Conservation (phyloP, 2,329 filamentous ascomycete genomes). For the Nannizziopsis arthrosporioides region DNA sequence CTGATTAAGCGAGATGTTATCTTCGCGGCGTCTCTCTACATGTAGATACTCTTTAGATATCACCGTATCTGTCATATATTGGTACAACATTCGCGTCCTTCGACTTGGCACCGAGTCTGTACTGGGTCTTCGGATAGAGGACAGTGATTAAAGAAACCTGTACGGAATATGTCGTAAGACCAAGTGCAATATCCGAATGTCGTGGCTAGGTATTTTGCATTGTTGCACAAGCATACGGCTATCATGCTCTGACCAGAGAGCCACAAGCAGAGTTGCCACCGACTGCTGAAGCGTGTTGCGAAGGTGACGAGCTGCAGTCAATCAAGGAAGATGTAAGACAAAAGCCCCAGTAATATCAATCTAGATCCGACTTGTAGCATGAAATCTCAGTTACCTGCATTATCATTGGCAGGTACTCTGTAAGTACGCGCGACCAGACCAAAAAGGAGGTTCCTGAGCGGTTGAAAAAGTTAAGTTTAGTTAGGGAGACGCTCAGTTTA, state of each 20-base stretch:
- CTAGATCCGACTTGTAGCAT: conserved; percentile 1
- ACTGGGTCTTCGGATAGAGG: neutral
- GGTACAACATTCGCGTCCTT: neutral
- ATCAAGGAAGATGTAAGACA: neutral
- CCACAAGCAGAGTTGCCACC: neutral
- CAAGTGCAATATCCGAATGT: neutral
- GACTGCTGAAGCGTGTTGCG: conserved; percentile 1
- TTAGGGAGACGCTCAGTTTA: conserved; percentile 9
- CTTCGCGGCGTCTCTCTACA: conserved; percentile 76
- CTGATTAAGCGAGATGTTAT: conserved; percentile 95
- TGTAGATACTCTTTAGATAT: conserved; percentile 42
- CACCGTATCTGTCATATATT: neutral
- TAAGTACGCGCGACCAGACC: neutral
- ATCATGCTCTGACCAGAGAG: neutral
- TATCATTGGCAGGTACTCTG: neutral
- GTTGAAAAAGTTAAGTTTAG: conserved; percentile 5
- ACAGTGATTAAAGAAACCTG: neutral
- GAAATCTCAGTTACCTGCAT: neutral
- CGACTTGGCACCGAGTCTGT: neutral
- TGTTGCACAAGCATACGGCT: neutral
- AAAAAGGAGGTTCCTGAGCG: conserved; percentile 7
- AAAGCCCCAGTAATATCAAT: neutral
- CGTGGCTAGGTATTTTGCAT: neutral
- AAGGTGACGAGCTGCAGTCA: neutral
- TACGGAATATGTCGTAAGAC: conserved; percentile 1